Conservation (phyloP, 805 yeast species). For the Candida anglica region DNA sequence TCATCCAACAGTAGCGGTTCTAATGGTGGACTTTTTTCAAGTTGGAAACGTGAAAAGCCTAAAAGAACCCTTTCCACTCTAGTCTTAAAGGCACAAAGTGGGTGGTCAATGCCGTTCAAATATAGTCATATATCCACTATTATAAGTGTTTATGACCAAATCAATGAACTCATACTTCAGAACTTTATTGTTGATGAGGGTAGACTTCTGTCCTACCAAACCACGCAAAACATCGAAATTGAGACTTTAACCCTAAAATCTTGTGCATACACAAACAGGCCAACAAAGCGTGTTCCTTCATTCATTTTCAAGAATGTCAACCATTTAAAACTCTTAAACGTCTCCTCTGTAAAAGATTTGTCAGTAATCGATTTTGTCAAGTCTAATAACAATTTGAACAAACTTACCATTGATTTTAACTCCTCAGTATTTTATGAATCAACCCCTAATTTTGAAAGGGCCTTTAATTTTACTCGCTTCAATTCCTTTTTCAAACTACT, state of each 20-base stretch:
- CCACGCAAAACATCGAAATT: conserved; percentile 20
- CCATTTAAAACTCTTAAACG: conserved; percentile 30
- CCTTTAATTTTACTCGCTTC: conserved; percentile 28
- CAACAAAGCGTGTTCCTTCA: conserved; percentile 9
- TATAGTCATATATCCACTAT: conserved; percentile 42
- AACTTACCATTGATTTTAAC: conserved; percentile 44
- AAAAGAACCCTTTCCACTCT: conserved; percentile 26
- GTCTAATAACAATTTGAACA: conserved; percentile 26
- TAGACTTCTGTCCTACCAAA: conserved; percentile 12
- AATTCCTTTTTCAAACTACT: conserved; percentile 25
- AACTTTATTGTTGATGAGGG: conserved; percentile 47
- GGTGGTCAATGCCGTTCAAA: conserved; percentile 52
- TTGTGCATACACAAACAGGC: conserved; percentile 16
- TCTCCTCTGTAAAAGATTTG: conserved; percentile 43
- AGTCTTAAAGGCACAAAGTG: conserved; percentile 39
- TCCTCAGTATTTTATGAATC: conserved; percentile 40
- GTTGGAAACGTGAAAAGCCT: conserved; percentile 7
- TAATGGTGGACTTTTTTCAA: conserved; percentile 4
- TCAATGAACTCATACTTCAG: conserved; percentile 39
- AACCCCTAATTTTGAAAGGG: conserved; percentile 9
- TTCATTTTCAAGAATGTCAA: conserved; percentile 39
- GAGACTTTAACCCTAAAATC: conserved; percentile 13
- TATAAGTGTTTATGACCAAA: conserved; percentile 32
- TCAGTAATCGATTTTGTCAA: conserved; percentile 46
- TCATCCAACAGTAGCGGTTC: conserved; percentile 16